Conservation (phyloP, 2,329 filamentous ascomycete genomes). For the Claviceps sp. region DNA sequence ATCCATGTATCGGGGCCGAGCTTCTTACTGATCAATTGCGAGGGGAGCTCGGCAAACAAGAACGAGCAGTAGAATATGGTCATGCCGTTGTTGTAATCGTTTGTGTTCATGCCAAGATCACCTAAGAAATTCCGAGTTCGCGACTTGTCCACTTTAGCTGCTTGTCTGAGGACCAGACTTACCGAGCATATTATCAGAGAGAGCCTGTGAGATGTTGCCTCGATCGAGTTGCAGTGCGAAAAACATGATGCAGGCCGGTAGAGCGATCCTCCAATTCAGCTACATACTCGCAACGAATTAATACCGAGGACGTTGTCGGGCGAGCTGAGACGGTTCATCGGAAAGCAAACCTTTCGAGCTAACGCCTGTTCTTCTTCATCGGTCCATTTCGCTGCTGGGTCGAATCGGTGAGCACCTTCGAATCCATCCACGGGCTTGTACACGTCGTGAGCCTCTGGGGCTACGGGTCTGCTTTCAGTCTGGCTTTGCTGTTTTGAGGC, state of each 20-base stretch:
- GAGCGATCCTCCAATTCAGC: slow-evolving; percentile 19
- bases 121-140: neutral
- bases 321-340: neutral
- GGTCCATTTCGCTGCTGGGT: slow-evolving; percentile 43
- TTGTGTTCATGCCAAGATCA: slow-evolving; percentile 8
- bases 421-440: slow-evolving; percentile 41
- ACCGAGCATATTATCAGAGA: slow-evolving; percentile 24
- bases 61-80: slow-evolving; percentile 36
- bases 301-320: neutral
- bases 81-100: slow-evolving; percentile 33
- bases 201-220: slow-evolving; percentile 21
- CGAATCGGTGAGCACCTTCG: slow-evolving; percentile 45
- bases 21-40: slow-evolving; percentile 37
- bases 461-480: neutral
- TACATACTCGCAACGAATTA: slow-evolving; percentile 2
- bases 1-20: slow-evolving; percentile 36
- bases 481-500: neutral
- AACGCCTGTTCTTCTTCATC: slow-evolving; percentile 41
- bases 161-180: neutral
- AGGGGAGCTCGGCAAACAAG: slow-evolving; percentile 39
- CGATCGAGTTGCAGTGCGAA: slow-evolving; percentile 33
- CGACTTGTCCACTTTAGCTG: neutral
- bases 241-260: slow-evolving; percentile 35
- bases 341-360: slow-evolving; percentile 31
- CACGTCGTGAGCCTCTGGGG: slow-evolving; percentile 3